phyloP scores from a whole-genome alignment of 345 rosid species.

The Citrus reticulata region DNA sequence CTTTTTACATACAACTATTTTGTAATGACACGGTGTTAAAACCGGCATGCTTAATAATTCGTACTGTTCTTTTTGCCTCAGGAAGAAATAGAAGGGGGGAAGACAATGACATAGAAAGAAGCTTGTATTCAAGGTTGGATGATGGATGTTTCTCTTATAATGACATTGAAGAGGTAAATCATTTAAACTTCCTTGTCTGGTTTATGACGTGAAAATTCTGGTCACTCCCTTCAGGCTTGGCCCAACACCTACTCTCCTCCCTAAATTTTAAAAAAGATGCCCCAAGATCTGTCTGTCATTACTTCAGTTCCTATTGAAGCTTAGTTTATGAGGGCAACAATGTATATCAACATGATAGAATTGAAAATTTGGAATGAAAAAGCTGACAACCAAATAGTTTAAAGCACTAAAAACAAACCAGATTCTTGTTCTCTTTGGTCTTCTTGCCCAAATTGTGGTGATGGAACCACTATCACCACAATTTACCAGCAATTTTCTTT shows the following conservation, averaged over 20 bases:
- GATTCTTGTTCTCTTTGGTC: not conserved
- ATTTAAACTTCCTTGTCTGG: not conserved
- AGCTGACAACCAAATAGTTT: not conserved
- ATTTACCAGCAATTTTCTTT: too few relatives aligned
- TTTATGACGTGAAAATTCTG: not conserved
- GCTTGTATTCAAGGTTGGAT: constrained; percentile 25
- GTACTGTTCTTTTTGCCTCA: constrained; percentile 19
- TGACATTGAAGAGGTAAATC: constrained; percentile 51
- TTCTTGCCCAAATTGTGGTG: not conserved
- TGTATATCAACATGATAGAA: not conserved
- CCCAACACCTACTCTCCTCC: not conserved
- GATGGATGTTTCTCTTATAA: constrained; percentile 33
- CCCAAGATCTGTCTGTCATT: too few relatives aligned
- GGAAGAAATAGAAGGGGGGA: constrained; percentile 43
- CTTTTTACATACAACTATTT: not conserved
- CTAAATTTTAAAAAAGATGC: too few relatives aligned
- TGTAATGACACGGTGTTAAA: not conserved
- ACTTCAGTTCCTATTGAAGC: not conserved
- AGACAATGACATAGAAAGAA: constrained; percentile 32
- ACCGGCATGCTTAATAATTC: not conserved
- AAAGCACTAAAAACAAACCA: not conserved
- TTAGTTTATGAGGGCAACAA: not conserved
- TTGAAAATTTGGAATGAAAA: not conserved
- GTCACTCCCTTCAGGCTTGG: not conserved
- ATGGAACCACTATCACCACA: too few relatives aligned